Evolutionary conservation across 768 basidiomycete genomes (phyloP).

Genomic region (Psilocybe sp.): DNA sequence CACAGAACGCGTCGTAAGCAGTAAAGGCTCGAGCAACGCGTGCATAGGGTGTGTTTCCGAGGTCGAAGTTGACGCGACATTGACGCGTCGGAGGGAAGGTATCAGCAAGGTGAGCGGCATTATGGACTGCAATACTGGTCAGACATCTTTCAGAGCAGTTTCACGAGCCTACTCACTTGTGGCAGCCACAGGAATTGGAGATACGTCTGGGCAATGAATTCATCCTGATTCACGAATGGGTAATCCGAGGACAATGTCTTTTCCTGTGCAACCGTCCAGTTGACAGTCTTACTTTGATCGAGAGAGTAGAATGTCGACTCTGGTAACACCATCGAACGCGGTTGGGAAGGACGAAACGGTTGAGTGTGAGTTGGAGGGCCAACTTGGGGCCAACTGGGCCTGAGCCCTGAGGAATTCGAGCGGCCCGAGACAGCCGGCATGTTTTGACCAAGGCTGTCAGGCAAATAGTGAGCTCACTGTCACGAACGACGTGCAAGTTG

Average conservation of each 20-base stretch:
- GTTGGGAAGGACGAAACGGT: neutral
- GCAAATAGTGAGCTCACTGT: too few relatives aligned
- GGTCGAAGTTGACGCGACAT: conserved; percentile 25
- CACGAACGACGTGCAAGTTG: neutral
- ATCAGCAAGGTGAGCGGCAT: conserved; percentile 63
- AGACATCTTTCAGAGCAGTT: neutral
- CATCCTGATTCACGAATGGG: conserved; percentile 46
- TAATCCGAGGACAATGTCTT: conserved; percentile 53
- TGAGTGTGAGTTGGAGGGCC: too few relatives aligned
- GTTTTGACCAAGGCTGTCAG: too few relatives aligned
- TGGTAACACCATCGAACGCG: conserved; percentile 3
- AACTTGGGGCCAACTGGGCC: too few relatives aligned
- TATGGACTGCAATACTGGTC: conserved; percentile 48
- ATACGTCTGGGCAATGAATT: conserved; percentile 62
- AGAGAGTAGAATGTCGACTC: conserved; percentile 3
- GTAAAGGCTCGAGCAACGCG: conserved; percentile 53
- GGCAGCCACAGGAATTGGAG: conserved; percentile 80
- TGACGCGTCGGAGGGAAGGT: conserved; percentile 53
- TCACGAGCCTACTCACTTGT: conserved; percentile 41
- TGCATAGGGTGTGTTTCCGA: conserved; percentile 53
- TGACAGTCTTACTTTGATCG: conserved; percentile 11
- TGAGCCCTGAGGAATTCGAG: too few relatives aligned
- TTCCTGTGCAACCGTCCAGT: conserved; percentile 62
- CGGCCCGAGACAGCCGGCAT: too few relatives aligned
- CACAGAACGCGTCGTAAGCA: conserved; percentile 54